A percentile compares a stretch with the other conserved stretches of the same genome.
These are phyloP conservation scores for Podila clonocystis DNA, from an alignment of 192 early-diverging fungal species.

Conservation along the genomic window DNA sequence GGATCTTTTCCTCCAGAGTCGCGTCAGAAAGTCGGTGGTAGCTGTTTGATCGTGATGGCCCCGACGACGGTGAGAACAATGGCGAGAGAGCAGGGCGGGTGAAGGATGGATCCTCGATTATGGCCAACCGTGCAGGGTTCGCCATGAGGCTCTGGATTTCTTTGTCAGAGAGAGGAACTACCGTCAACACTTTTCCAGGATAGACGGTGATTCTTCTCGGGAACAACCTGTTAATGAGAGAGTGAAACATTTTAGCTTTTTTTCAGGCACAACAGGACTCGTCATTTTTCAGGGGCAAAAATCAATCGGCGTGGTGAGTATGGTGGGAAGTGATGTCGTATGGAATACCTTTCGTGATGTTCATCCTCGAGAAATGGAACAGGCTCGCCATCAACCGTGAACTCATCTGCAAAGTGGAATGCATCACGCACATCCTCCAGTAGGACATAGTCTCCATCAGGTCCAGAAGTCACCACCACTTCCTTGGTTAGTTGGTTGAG, in stretches of 20 bases:
- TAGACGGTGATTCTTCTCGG: slow-evolving; percentile 28
- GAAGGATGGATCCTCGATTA: too few species aligned
- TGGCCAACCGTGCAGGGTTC: too few species aligned
- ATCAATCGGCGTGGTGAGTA: background rate
- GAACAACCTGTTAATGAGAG: slow-evolving; percentile 7
- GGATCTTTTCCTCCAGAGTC: background rate
- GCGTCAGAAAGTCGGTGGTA: background rate
- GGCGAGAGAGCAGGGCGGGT: too few species aligned
- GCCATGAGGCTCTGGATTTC: background rate
- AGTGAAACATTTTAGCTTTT: background rate
- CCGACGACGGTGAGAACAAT: too few species aligned
- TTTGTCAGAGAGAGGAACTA: background rate
- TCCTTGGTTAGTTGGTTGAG: slow-evolving; percentile 14
- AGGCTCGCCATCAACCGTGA: slow-evolving; percentile 20
- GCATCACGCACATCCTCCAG: slow-evolving; percentile 34
- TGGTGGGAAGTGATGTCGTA: background rate
- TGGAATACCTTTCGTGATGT: slow-evolving; percentile 5
- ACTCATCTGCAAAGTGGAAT: slow-evolving; percentile 18
- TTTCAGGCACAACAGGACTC: background rate
- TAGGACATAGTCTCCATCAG: slow-evolving; percentile 17
- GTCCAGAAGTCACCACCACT: slow-evolving; percentile 1
- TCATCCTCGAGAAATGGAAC: slow-evolving; percentile 35
- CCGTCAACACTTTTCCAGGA: slow-evolving; percentile 15
- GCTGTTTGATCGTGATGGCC: background rate
- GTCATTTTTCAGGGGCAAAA: background rate